Evolutionary conservation across 257 asterid genomes (phyloP), one percentile per base, ranked within the genome.

Genomic region (Rehmannia glutinosa): DNA sequence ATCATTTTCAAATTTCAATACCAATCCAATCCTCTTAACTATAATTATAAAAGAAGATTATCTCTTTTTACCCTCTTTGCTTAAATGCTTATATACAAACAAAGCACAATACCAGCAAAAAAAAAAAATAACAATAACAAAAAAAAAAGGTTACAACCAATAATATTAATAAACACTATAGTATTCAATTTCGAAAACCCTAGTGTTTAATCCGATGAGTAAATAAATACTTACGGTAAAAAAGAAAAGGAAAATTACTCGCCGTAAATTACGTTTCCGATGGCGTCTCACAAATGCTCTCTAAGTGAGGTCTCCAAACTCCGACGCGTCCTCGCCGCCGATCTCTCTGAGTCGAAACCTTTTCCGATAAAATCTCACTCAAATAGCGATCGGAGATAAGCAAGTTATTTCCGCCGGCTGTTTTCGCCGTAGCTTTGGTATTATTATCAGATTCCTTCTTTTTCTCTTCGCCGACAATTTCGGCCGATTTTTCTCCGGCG

Each of bases 251-350:
- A 21, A 59, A 23, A 21, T 35, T 42, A 42, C 73, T 73, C 61
- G 19, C 39, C 70, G 63, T 61, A 10, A 59, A 51, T 72, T 16
- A 75, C 55, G 80, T 74, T 70, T 87, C 95, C 5, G 57, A 41
- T 46, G 85, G 77, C 38, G 90, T 77, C 84, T 92, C 98, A 32
- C 80, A 84, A 80, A 92, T 92, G 73, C 97, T 92, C 73, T 87
- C 89, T 20, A 92, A 72, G 64, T 90, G 90, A 7, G 98, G 98
- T 45, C 97, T 77, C 98, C 98, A 92, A 0, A 87, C 83, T 7
- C 92, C 82, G 53, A 76, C 78, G 51, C 97, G 90, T 27, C 98
- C 96, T 64, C 97, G 84, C 78, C 98, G 78, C 49, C 90, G 92
- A 73, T 92, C 97, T 64, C 81, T 80, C 66, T 77, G 93, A 1